phyloP scores from a whole-genome alignment of 1,284 basidiomycete genomes.

The Lignosus rhinocerotis region DNA sequence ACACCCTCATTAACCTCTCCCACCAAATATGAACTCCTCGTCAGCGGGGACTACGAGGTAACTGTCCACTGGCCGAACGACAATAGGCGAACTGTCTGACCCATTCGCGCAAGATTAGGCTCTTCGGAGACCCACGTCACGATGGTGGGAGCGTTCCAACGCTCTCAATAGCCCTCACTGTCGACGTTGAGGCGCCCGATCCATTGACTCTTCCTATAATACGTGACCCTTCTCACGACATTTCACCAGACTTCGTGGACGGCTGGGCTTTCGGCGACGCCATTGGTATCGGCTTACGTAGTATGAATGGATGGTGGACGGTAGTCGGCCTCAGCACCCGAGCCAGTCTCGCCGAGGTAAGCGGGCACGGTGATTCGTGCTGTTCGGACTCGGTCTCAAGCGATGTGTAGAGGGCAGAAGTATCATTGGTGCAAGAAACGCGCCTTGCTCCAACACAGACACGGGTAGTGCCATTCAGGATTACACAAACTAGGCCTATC shows the following conservation, averaged over 20 bases:
- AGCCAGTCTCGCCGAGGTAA: slow-evolving; percentile 16
- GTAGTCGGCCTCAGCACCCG: slow-evolving; percentile 31
- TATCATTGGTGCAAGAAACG: slow-evolving; percentile 40
- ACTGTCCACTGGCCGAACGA: neutral
- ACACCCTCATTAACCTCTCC: slow-evolving; percentile 42
- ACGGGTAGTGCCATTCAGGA: slow-evolving; percentile 51
- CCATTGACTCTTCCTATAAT: slow-evolving; percentile 26
- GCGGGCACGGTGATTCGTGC: neutral
- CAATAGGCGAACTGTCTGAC: neutral
- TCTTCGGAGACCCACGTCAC: slow-evolving; percentile 71
- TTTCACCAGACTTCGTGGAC: slow-evolving; percentile 63
- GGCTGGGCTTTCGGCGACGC: slow-evolving; percentile 69
- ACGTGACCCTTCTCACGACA: slow-evolving; percentile 51
- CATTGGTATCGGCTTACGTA: slow-evolving; percentile 62
- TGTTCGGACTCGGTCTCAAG: neutral
- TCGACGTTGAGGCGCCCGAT: slow-evolving; percentile 39
- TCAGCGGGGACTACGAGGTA: slow-evolving; percentile 76
- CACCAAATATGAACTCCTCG: slow-evolving; percentile 53
- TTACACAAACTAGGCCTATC: slow-evolving; percentile 40
- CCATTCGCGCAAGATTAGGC: slow-evolving; percentile 53
- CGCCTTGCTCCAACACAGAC: slow-evolving; percentile 62
- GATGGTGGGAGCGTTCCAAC: slow-evolving; percentile 46
- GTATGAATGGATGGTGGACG: slow-evolving; percentile 54
- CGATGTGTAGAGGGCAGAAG: slow-evolving; percentile 8
- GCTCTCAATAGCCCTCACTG: slow-evolving; percentile 48